Conservation (phyloP, 2,329 filamentous ascomycete species). For the Sporothrix curviconia region DNA sequence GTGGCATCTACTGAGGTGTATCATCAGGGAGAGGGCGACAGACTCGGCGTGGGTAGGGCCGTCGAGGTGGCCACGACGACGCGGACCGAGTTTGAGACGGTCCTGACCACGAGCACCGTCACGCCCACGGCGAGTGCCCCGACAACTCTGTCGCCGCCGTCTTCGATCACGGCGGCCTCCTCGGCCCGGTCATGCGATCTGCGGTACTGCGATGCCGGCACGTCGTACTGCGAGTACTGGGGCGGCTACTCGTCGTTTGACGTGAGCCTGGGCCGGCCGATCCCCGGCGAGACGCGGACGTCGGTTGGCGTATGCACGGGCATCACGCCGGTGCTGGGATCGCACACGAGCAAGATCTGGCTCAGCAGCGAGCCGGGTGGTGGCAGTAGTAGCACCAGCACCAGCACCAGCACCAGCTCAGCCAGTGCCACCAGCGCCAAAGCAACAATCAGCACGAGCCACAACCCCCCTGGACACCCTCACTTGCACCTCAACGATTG, state of each 20-base stretch:
- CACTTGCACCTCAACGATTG: background rate
- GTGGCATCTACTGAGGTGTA: background rate
- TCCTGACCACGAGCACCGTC: background rate
- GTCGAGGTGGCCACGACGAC: background rate
- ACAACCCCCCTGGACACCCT: background rate
- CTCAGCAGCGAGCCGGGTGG: background rate
- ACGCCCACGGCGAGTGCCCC: background rate
- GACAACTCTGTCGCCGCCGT: background rate
- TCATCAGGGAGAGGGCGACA: too few relatives aligned
- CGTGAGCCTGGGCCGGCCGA: constrained; percentile 10
- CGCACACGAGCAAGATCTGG: too few relatives aligned
- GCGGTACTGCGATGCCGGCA: constrained; percentile 18
- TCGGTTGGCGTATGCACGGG: constrained; percentile 13
- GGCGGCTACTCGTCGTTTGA: constrained; percentile 20
- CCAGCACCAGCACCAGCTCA: background rate
- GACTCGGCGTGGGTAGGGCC: background rate
- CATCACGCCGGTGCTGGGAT: too few relatives aligned
- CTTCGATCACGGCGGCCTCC: background rate
- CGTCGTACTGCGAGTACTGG: constrained; percentile 21
- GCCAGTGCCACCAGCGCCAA: too few relatives aligned
- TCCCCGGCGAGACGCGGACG: constrained; percentile 19
- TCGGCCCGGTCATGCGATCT: constrained; percentile 15
- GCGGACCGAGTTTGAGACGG: background rate
- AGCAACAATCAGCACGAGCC: background rate
- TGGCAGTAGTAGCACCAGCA: background rate